Evolutionary conservation across 1,284 basidiomycete species (phyloP), one percentile per base, ranked within the genome.

Genomic region (Erythrobasidium hasegawianum): DNA sequence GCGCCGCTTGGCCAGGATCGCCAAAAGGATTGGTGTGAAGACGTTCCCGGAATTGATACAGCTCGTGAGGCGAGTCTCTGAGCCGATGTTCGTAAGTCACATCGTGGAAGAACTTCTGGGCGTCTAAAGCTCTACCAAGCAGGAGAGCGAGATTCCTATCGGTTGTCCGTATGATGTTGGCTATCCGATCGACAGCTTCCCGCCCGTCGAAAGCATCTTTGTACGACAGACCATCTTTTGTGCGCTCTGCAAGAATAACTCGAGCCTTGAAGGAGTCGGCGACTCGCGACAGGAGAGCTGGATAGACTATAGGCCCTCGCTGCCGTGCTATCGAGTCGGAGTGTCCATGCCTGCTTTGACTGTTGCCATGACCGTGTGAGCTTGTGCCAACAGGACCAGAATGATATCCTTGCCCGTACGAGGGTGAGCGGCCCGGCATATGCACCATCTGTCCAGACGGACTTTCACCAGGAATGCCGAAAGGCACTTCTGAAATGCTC

Each of bases 31-130:
- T 55, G 18, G 71, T 65, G 54, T 65, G 62, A 16, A 75, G 71
- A 13, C 72, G 72, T 55, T 80, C 79, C 57, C 77, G 78, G 79
- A 99, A 97, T 77, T 96, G 94, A 78, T 97, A 99, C 27, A 99
- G 80, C 78, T 98, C 96, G 69, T 84, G 83, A 1, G 86, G 81
- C 72, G 86, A 91, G 78, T 98, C 96, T 57, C 96, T 83, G 69
- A 99, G 77, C 11, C 95, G 86, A 77, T 98, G 96, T 75, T 97
- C 94, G 77, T 98, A 99, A 7, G 95, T 97, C 71, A 98, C 96
- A 75, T 97, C 96, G 77, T 99, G 96, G 77, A 98, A 98, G 80
- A 95, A 97, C 80, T 97, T 98, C 80, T 98, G 96, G 13, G 93
- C 89, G 76, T 98, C 96, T 64, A 99, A 82, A 4, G 95, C 93